Evolutionary conservation across 768 basidiomycete genomes (phyloP), one percentile per base, ranked within the genome.

Genomic region (Tricholomella constricta): DNA sequence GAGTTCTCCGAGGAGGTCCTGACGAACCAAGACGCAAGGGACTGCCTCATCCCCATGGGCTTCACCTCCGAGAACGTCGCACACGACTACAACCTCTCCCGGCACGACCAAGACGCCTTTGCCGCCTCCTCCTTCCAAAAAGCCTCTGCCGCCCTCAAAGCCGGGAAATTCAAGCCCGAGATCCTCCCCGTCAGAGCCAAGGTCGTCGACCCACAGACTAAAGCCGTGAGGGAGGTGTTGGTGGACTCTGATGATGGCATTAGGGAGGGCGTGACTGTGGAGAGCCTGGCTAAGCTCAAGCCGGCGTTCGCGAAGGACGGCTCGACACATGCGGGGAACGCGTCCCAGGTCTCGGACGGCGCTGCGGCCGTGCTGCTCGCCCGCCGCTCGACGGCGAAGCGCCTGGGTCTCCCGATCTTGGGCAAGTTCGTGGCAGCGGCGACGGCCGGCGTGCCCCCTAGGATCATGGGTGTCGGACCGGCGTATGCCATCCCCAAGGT

Each of bases 11-110:
- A 89, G 20, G 77, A 79, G 42, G 76, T 94, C 41, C 78, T 89
- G 55, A 61, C 76, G 29, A 84, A 79, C 70, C 72, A 83, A 60
- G 85, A 89, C 59, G 82, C 92, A 2, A 81, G 81, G 52, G 92
- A 94, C 72, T 94, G 91, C 65, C 77, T 89, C 23, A 75, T 91
- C 52, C 91, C 91, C 38, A 93, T 93, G 91, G 94, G 94, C 31
- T 86, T 94, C 74, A 94, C 94, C 17, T 92, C 89, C n/a, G 93
- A 95, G 75, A 94, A 94, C 67, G 91, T 94, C 58, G 91, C 94
- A 11, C 67, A 77, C 44, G 84, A 92, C 50, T 95, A 80, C 69
- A 74, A 76, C 54, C 83, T 96, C 66, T 75, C 86, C 25, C 88
- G 94, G 48, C 75, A 78, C 43, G 72, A 69, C n/a, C 91, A 95